phyloP scores from a whole-genome alignment of 2,329 filamentous ascomycete species.

The Cladorrhinum sp. region DNA sequence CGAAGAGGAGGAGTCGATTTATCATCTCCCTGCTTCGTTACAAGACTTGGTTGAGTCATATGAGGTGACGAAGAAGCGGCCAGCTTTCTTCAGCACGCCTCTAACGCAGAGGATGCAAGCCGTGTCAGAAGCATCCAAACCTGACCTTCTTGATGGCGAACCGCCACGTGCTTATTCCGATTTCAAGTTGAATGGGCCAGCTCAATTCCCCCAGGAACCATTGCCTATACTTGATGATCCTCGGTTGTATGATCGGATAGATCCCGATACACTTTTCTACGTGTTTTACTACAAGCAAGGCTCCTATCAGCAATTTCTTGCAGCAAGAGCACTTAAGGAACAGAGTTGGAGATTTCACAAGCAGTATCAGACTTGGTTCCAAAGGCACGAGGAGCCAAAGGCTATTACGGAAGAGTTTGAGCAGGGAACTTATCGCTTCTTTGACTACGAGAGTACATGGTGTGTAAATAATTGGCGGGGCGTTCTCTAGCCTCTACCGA shows the following conservation, averaged over 20 bases:
- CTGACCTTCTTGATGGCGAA: constrained; percentile 75
- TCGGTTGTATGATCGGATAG: constrained; percentile 80
- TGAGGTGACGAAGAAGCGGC: constrained; percentile 73
- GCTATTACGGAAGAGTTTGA: constrained; percentile 98
- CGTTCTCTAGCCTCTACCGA: not conserved
- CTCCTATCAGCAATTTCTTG: constrained; percentile 90
- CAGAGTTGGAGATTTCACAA: constrained; percentile 99
- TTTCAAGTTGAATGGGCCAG: constrained; percentile 62
- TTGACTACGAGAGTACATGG: constrained; percentile 99
- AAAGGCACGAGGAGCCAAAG: constrained; percentile 97
- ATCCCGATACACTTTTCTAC: constrained; percentile 96
- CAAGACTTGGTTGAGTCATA: constrained; percentile 90
- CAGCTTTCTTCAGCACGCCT: constrained; percentile 58
- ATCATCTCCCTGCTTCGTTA: constrained; percentile 83
- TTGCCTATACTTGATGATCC: constrained; percentile 89
- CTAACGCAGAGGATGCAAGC: constrained; percentile 71
- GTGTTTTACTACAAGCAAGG: constrained; percentile 99
- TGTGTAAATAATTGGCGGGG: constrained; percentile 46
- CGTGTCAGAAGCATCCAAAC: constrained; percentile 68
- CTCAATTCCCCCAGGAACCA: constrained; percentile 91
- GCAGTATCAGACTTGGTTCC: constrained; percentile 99
- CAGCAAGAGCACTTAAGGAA: constrained; percentile 94
- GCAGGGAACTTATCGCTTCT: constrained; percentile 98
- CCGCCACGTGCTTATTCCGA: constrained; percentile 77
- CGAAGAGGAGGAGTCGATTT: constrained; percentile 74